Conservation (phyloP, 1,284 basidiomycete genomes). For the Microbotryum saponariae region DNA sequence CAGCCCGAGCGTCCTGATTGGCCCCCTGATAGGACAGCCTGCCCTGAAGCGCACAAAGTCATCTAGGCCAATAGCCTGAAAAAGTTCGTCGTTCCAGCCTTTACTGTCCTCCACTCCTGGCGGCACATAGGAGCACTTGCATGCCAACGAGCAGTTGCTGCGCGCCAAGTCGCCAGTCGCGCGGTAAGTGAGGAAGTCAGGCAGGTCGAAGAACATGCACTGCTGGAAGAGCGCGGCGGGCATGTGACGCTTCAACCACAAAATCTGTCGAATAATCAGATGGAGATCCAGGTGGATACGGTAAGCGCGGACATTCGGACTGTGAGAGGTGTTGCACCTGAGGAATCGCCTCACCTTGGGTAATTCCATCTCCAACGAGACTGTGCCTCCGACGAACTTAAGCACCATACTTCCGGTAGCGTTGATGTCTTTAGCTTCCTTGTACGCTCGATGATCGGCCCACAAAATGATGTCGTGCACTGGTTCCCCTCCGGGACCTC, state of each 20-base stretch:
- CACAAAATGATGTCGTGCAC: conserved; percentile 81
- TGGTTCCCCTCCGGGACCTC: conserved; percentile 44
- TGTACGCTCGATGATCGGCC: conserved; percentile 82
- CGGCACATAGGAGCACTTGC: conserved; percentile 96
- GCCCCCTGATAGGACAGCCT: background rate
- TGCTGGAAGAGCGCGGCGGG: conserved; percentile 59
- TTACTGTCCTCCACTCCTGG: conserved; percentile 46
- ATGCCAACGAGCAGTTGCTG: conserved; percentile 87
- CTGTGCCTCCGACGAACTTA: conserved; percentile 90
- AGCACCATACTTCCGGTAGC: conserved; percentile 72
- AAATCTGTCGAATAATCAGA: conserved; percentile 62
- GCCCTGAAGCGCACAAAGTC: conserved; percentile 48
- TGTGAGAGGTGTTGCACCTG: no score
- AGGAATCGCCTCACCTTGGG: conserved; percentile 24
- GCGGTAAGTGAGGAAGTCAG: conserved; percentile 90
- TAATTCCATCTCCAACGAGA: conserved; percentile 92
- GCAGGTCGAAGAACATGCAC: conserved; percentile 93
- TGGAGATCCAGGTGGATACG: background rate
- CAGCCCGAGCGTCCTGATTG: background rate
- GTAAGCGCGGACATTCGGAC: background rate
- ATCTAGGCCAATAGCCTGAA: conserved; percentile 68
- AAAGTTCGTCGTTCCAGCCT: conserved; percentile 86
- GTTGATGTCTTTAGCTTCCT: conserved; percentile 87
- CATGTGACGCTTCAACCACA: conserved; percentile 94
- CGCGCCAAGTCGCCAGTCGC: conserved; percentile 72